phyloP scores from a whole-genome alignment of 495 filamentous ascomycete species.

The Aspergillus wentii region DNA sequence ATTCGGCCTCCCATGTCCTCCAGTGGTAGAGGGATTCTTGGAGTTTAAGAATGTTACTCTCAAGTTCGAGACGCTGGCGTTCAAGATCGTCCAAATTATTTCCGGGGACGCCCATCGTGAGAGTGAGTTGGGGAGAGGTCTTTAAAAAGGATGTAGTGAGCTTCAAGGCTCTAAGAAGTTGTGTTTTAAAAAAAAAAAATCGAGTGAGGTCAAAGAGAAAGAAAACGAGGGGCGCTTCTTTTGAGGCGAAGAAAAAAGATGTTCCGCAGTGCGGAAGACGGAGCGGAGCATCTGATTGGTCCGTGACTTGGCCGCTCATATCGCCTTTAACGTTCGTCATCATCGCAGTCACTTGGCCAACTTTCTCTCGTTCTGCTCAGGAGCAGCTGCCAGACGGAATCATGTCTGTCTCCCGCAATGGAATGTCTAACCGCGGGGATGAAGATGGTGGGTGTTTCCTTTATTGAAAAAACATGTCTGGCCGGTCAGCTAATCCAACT shows the following conservation, averaged over 20 bases:
- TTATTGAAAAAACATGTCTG: too few species aligned
- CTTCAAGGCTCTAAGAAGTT: too few species aligned
- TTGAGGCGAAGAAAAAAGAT: slow-evolving; percentile 13
- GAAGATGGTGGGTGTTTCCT: slow-evolving; percentile 46
- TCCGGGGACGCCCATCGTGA: slow-evolving; percentile 30
- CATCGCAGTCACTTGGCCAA: too few species aligned
- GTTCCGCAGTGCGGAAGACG: slow-evolving; percentile 19
- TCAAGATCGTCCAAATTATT: slow-evolving; percentile 52
- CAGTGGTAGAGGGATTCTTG: slow-evolving; percentile 75
- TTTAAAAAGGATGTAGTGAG: not conserved
- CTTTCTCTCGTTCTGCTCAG: too few species aligned
- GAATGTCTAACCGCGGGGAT: slow-evolving; percentile 34
- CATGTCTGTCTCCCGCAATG: slow-evolving; percentile 33
- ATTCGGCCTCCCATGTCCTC: slow-evolving; percentile 87
- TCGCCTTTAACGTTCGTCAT: slow-evolving; percentile 1
- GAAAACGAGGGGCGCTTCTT: slow-evolving; percentile 1
- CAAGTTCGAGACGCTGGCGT: slow-evolving; percentile 66
- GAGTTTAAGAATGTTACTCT: slow-evolving; percentile 70
- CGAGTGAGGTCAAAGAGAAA: slow-evolving; percentile 3
- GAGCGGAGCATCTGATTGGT: slow-evolving; percentile 19
- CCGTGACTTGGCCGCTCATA: slow-evolving; percentile 6
- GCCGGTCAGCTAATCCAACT: slow-evolving; percentile 10
- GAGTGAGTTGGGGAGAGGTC: not conserved
- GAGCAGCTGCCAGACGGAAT: slow-evolving; percentile 1
- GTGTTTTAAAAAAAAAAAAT: slow-evolving; percentile 9